phyloP scores from a whole-genome alignment of 495 filamentous ascomycete genomes.

The Cairneyella variabilis region DNA sequence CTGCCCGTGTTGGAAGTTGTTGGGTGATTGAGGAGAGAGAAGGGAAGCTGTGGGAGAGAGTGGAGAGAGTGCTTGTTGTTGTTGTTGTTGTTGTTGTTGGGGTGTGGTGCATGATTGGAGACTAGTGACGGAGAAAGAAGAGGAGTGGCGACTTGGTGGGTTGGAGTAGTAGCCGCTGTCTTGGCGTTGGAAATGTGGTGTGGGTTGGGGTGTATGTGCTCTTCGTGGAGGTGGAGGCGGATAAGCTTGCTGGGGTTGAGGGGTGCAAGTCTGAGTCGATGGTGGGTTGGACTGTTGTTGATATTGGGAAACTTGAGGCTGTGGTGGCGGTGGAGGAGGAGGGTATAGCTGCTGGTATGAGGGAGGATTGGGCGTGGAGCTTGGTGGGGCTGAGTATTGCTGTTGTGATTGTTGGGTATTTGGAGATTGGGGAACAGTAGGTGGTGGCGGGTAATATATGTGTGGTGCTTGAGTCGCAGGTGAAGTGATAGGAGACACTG shows the following conservation, averaged over 20 bases:
- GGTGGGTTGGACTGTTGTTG: neutral
- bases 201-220: neutral
- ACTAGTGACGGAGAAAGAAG: neutral
- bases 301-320: neutral
- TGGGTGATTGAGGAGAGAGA: neutral
- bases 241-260: neutral
- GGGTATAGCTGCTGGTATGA: neutral
- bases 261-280: neutral
- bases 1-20: neutral
- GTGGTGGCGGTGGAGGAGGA: neutral
- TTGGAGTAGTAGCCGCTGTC: constrained; percentile 20
- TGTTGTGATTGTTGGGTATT: no score
- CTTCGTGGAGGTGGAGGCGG: neutral
- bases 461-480: no score
- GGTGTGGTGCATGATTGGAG: neutral
- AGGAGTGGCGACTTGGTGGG: constrained; percentile 8
- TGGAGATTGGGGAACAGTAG: neutral
- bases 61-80: neutral
- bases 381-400: neutral
- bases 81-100: no score
- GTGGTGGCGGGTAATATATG: neutral
- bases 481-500: neutral
- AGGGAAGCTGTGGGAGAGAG: neutral
- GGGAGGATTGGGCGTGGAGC: neutral
- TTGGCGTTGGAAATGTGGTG: constrained; percentile 1